phyloP scores from a whole-genome alignment of 1,284 basidiomycete genomes.

The Ustilago lituana region DNA sequence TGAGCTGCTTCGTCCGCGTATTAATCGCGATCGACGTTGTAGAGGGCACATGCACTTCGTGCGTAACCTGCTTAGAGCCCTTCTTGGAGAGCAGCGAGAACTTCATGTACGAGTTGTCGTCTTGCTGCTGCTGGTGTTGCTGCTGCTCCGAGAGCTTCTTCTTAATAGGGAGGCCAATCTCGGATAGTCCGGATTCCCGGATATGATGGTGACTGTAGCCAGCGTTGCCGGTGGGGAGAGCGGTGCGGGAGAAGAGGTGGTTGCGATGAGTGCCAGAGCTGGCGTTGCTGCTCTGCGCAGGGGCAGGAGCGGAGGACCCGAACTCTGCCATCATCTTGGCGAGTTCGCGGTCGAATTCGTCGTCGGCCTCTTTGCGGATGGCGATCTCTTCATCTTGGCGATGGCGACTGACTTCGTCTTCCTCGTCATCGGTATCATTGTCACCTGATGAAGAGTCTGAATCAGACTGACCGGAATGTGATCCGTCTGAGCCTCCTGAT shows the following conservation, averaged over 20 bases:
- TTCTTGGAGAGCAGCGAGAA: conserved; percentile 93
- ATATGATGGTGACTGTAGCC: conserved; percentile 39
- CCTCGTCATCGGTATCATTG: conserved; percentile 34
- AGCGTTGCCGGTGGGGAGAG: conserved; percentile 13
- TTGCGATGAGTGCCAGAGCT: conserved; percentile 6
- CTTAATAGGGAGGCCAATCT: conserved; percentile 69
- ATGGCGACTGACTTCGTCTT: conserved; percentile 31
- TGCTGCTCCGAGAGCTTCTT: conserved; percentile 70
- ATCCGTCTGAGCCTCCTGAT: conserved; percentile 10
- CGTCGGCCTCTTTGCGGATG: conserved; percentile 79
- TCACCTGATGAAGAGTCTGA: conserved; percentile 16
- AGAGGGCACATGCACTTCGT: conserved; percentile 56
- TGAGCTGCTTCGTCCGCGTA: conserved; percentile 57
- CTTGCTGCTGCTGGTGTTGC: too few relatives aligned
- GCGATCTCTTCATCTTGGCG: conserved; percentile 69
- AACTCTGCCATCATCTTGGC: conserved; percentile 87
- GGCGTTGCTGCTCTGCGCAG: background rate
- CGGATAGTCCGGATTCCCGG: conserved; percentile 73
- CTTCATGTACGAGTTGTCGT: conserved; percentile 75
- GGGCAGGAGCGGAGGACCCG: conserved; percentile 30
- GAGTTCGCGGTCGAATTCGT: conserved; percentile 92
- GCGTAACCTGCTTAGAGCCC: conserved; percentile 84
- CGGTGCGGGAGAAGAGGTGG: conserved; percentile 22
- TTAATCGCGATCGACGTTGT: conserved; percentile 59
- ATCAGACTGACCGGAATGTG: conserved; percentile 11